A percentile compares a stretch with the other conserved stretches of the same genome.
phyloP scores from a whole-genome alignment of 2,329 filamentous ascomycete species.

The Tolypocladium ovalisporum region DNA sequence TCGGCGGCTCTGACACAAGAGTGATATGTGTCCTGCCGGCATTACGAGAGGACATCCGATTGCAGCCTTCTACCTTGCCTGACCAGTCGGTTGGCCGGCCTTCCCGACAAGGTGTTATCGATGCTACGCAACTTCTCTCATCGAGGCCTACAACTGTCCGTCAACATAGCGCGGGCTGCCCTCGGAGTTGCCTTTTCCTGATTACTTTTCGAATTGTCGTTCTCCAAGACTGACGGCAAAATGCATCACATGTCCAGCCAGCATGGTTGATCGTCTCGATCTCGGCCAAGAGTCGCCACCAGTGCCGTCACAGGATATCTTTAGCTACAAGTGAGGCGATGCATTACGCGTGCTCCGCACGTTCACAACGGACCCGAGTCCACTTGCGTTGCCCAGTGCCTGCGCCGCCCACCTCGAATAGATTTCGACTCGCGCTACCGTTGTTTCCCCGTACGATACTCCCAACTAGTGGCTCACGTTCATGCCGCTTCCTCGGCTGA shows the following conservation, averaged over 20 bases:
- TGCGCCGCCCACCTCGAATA: not conserved
- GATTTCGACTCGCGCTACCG: not conserved
- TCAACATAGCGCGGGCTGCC: not conserved
- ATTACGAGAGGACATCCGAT: not conserved
- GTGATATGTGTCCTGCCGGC: not conserved
- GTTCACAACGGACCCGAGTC: not conserved
- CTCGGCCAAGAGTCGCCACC: not conserved
- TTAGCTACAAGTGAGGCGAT: not conserved
- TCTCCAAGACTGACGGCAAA: not conserved
- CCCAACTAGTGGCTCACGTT: not conserved
- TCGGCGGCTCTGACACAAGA: not conserved
- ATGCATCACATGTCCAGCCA: not conserved
- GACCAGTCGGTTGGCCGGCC: not conserved
- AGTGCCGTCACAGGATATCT: not conserved
- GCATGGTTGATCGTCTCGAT: not conserved
- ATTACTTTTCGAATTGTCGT: not conserved
- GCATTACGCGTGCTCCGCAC: not conserved
- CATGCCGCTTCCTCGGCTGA: not conserved
- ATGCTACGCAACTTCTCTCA: not conserved
- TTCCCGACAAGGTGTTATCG: not conserved
- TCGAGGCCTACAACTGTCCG: not conserved
- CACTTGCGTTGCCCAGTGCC: not conserved
- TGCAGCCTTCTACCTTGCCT: not conserved
- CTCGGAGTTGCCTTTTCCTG: not conserved
- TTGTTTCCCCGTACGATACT: not conserved